Evolutionary conservation across 352 stramenopile species (phyloP), one percentile per base, ranked within the genome.

Genomic region (Globisporangium mamillatum): DNA sequence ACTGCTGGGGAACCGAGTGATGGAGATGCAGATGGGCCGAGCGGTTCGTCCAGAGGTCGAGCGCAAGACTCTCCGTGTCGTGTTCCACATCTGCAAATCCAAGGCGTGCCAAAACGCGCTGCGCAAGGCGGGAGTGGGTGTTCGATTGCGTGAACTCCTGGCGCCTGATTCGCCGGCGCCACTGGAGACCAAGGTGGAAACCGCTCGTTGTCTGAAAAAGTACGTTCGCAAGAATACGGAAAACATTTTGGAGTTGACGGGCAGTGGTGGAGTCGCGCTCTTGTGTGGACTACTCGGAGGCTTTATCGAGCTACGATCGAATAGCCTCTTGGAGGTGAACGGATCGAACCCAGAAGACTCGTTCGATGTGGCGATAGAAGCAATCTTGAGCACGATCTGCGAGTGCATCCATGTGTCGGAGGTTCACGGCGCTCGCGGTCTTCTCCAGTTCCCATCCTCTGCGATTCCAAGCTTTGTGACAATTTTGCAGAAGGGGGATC

Each of bases 61-160:
- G 67, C 79, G 84, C 50, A 90, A 89, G 66, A 81, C 86, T 0
- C 71, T 96, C 48, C 80, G 83, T 8, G 71, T 94, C 6, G 71
- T 94, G 24, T 93, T 92, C 59, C 82, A 94, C 58, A 77, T 94
- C 60, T 90, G 79, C 60, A 81, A 88, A 41, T 91, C 84, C 10
- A 71, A 67, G 1, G 65, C 73, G 29, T 92, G 86, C 54, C 86
- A 96, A 67, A 88, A 84, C 27, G 78, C 82, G 20, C 66, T 96
- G 32, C 84, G 88, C 7, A 70, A 74, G n/a, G 82, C 86, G 24
- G 85, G 84, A 41, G 81, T 72, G 32, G 81, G 82, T 4, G 52
- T 61, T 8, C 77, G 81, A 4, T 67, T 94, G 9, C 72, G 82
- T 7, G 83, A 94, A 55, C 77, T 93, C 38, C 65, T 93, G 4